Conservation (phyloP, 805 yeast genomes). For the Wickerhamiella sorbophila region DNA sequence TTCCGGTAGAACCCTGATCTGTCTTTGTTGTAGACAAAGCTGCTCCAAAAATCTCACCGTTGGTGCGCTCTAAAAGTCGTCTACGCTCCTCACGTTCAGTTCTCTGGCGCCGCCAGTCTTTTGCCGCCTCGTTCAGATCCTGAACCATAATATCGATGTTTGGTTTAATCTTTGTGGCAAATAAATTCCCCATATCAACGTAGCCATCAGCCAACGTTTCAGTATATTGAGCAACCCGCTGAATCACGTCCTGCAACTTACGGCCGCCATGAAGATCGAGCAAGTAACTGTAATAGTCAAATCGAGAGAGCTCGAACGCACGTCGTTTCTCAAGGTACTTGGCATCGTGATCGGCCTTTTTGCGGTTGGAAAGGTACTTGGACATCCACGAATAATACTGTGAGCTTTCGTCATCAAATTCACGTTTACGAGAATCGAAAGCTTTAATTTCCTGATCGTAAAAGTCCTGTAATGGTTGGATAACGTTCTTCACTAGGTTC, state of each 20-base stretch:
- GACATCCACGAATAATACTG: constrained; percentile 33
- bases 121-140: constrained; percentile 24
- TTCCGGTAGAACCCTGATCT: neutral
- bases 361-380: constrained; percentile 28
- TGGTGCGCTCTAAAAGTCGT: constrained; percentile 25
- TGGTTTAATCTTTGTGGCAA: constrained; percentile 20
- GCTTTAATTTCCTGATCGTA: constrained; percentile 31
- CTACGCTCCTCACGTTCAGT: constrained; percentile 27
- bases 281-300: constrained; percentile 30
- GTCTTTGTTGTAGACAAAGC: neutral
- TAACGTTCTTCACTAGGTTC: constrained; percentile 23
- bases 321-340: constrained; percentile 29
- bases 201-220: constrained; percentile 23
- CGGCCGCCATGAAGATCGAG: constrained; percentile 31
- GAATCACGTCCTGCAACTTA: constrained; percentile 28
- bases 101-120: constrained; percentile 28
- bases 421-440: constrained; percentile 28
- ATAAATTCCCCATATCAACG: constrained; percentile 18
- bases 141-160: constrained; percentile 22
- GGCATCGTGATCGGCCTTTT: constrained; percentile 24
- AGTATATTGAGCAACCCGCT: constrained; percentile 26
- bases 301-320: constrained; percentile 29
- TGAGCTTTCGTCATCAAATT: constrained; percentile 32
- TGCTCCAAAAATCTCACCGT: constrained; percentile 4
- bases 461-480: constrained; percentile 27